Conservation (phyloP, 257 asterid genomes). For the Mitragyna speciosa region DNA sequence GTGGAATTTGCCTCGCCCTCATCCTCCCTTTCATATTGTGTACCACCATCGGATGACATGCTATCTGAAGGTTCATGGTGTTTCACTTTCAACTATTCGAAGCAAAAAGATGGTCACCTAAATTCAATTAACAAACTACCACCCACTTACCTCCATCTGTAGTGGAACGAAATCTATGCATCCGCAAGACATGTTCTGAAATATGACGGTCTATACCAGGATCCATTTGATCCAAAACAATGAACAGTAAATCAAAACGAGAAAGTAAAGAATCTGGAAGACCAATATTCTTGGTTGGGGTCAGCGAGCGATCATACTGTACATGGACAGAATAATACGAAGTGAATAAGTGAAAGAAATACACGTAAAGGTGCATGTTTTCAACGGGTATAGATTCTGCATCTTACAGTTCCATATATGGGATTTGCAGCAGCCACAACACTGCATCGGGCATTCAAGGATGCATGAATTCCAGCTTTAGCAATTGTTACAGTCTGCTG, state of each 20-base stretch:
- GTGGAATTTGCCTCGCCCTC: constrained; percentile 68
- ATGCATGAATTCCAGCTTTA: constrained; percentile 97
- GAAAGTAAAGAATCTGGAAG: constrained; percentile 98
- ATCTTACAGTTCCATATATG: constrained; percentile 94
- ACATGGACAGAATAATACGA: constrained; percentile 10
- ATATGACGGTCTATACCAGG: constrained; percentile 84
- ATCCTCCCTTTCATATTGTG: constrained; percentile 55
- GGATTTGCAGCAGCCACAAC: constrained; percentile 99
- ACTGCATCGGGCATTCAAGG: constrained; percentile 97
- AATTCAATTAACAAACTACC: constrained; percentile 5
- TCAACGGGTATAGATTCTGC: constrained; percentile 14
- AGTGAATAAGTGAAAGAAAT: constrained; percentile 14
- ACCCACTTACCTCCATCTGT: constrained; percentile 61
- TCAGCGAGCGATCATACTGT: constrained; percentile 94
- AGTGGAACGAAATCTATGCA: constrained; percentile 80
- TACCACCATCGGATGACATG: constrained; percentile 44
- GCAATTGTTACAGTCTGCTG: constrained; percentile 99
- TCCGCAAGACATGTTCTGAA: constrained; percentile 85
- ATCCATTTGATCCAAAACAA: constrained; percentile 99
- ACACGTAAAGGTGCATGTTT: background rate
- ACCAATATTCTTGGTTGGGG: constrained; percentile 95
- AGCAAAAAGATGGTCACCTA: constrained; percentile 7
- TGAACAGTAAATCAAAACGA: constrained; percentile 92
- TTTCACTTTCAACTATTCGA: constrained; percentile 15
- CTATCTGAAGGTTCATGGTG: constrained; percentile 41